phyloP scores from a whole-genome alignment of 768 basidiomycete genomes.

The Serendipita indica region DNA sequence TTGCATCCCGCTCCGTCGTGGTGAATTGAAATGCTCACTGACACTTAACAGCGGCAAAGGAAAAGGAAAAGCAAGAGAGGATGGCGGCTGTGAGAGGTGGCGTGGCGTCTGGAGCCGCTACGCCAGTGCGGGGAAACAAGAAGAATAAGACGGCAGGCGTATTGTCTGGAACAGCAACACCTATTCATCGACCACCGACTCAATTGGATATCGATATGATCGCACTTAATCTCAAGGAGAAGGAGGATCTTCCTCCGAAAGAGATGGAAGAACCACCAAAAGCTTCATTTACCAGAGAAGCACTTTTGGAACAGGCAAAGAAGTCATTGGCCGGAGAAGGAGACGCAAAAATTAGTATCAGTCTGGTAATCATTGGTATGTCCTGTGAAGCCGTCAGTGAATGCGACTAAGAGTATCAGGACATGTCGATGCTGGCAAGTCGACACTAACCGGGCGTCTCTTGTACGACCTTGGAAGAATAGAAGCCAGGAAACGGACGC shows the following conservation, averaged over 20 bases:
- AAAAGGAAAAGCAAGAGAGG: conserved; percentile 57
- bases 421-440: conserved; percentile 98
- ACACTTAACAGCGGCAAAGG: conserved; percentile 47
- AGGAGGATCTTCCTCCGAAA: conserved; percentile 22
- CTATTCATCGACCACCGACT: conserved; percentile 23
- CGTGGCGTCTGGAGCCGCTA: conserved; percentile 25
- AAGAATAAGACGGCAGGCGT: conserved; percentile 25
- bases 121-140: conserved; percentile 18
- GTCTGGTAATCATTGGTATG: conserved; percentile 83
- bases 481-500: conserved; percentile 67
- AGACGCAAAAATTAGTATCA: conserved; percentile 39
- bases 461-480: conserved; percentile 83
- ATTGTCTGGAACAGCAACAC: conserved; percentile 23
- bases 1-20: conserved; percentile 19
- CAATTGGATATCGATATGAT: conserved; percentile 57
- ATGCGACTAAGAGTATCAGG: conserved; percentile 33
- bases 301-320: conserved; percentile 67
- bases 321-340: conserved; percentile 33
- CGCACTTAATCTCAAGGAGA: conserved; percentile 44
- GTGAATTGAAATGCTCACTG: conserved; percentile 16
- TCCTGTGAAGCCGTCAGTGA: background rate
- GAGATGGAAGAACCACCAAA: conserved; percentile 42
- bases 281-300: conserved; percentile 57
- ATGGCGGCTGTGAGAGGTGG: conserved; percentile 31
- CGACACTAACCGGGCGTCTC: conserved; percentile 89